A percentile compares a stretch with the other conserved stretches of the same genome.
phyloP scores from a whole-genome alignment of 305 asterid genomes.

The Rubia occidens region DNA sequence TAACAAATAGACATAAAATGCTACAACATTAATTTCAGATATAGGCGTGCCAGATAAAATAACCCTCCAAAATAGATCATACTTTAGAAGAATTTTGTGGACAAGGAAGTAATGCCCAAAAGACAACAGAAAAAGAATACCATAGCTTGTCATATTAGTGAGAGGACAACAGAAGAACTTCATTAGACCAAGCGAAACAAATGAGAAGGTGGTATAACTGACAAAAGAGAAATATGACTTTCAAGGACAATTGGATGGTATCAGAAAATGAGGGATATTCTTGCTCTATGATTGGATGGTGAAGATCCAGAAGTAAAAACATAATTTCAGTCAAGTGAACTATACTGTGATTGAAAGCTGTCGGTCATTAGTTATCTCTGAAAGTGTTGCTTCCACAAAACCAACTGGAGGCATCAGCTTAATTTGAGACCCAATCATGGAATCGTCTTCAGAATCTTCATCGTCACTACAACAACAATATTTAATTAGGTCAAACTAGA shows the following conservation, averaged over 20 bases:
- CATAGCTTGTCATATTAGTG: background rate
- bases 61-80: background rate
- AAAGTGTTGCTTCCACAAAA: slow-evolving; percentile 52
- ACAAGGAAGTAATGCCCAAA: background rate
- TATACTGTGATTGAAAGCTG: slow-evolving; percentile 54
- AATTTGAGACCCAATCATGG: slow-evolving; percentile 28
- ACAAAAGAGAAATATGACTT: background rate
- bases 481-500: slow-evolving; percentile 6
- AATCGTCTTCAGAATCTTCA: slow-evolving; percentile 52
- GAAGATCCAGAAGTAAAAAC: slow-evolving; percentile 3
- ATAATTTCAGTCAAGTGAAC: slow-evolving; percentile 12
- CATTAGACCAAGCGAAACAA: background rate
- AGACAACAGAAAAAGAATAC: background rate
- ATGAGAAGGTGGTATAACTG: background rate
- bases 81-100: background rate
- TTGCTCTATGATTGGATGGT: background rate
- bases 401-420: slow-evolving; percentile 55
- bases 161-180: background rate
- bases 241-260: background rate
- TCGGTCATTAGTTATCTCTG: slow-evolving; percentile 52
- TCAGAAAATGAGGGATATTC: slow-evolving; percentile 1
- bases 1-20: background rate
- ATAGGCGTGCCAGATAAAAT: too few species aligned
- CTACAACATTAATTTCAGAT: background rate
- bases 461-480: slow-evolving; percentile 29